Evolutionary conservation across 2,329 filamentous ascomycete genomes (phyloP).

Genomic region (Helminthosporium solani): DNA sequence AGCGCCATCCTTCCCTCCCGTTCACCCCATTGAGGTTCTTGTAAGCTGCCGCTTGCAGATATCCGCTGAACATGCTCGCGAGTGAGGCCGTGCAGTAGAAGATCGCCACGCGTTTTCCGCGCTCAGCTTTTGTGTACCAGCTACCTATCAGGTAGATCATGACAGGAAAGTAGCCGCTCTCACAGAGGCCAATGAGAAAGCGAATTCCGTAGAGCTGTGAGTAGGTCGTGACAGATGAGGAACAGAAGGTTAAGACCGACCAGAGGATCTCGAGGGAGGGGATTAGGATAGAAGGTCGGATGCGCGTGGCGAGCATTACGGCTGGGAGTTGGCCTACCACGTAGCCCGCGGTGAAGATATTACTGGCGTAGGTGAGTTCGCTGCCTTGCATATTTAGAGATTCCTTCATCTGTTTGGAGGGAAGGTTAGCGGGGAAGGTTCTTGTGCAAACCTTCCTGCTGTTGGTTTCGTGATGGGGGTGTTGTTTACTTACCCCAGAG

Average conservation of each 20-base stretch:
- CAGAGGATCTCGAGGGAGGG: slow-evolving; percentile 35
- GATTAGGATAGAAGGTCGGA: slow-evolving; percentile 31
- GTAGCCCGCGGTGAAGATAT: slow-evolving; percentile 32
- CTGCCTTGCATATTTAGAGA: slow-evolving; percentile 30
- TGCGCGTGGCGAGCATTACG: slow-evolving; percentile 25
- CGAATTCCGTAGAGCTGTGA: slow-evolving; percentile 38
- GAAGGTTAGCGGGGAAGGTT: too few relatives aligned
- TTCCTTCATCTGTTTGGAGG: slow-evolving; percentile 36
- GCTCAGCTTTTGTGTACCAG: slow-evolving; percentile 46
- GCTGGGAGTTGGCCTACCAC: slow-evolving; percentile 33
- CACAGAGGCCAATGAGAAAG: slow-evolving; percentile 32
- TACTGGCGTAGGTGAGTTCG: slow-evolving; percentile 33
- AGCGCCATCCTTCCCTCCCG: slow-evolving; percentile 29
- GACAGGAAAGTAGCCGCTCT: slow-evolving; percentile 30
- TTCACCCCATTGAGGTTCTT: slow-evolving; percentile 30
- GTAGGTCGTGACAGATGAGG: slow-evolving; percentile 20
- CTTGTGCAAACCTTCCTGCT: too few relatives aligned
- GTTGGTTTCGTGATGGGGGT: too few relatives aligned
- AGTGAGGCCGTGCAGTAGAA: slow-evolving; percentile 37
- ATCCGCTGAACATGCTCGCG: slow-evolving; percentile 38
- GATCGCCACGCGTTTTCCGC: slow-evolving; percentile 33
- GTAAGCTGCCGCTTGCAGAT: slow-evolving; percentile 37
- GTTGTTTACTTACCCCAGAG: slow-evolving; percentile 29
- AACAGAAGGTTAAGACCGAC: slow-evolving; percentile 24
- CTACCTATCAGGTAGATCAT: slow-evolving; percentile 41